Conservation (phyloP, 2,329 filamentous ascomycete species). For the Ceratocystiopsis brevicomis region DNA sequence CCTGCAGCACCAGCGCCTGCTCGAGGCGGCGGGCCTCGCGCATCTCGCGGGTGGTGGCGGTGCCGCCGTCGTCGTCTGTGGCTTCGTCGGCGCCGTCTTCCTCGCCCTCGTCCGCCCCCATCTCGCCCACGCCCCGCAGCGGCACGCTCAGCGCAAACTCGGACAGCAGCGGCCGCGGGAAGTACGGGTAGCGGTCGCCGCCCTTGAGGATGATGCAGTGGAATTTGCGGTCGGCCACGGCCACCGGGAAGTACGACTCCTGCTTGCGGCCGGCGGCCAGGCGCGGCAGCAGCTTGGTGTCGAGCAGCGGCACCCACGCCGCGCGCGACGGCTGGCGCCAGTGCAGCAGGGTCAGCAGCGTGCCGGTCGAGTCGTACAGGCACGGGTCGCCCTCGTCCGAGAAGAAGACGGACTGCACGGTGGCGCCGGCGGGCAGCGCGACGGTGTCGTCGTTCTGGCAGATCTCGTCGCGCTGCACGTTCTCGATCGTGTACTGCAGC, state of each 20-base stretch:
- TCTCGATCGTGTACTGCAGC: conserved; percentile 81
- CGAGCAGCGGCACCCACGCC: conserved; percentile 78
- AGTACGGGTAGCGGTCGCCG: conserved; percentile 81
- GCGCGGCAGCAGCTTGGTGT: conserved; percentile 68
- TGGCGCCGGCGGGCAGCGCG: conserved; percentile 56
- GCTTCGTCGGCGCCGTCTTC: conserved; percentile 15
- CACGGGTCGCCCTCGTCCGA: conserved; percentile 87
- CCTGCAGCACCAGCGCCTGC: conserved; percentile 61
- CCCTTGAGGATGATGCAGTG: conserved; percentile 99
- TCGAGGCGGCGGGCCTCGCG: conserved; percentile 47
- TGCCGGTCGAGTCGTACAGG: conserved; percentile 86
- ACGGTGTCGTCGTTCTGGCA: conserved; percentile 88
- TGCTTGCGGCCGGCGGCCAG: conserved; percentile 69
- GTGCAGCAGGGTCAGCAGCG: conserved; percentile 70
- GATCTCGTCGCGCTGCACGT: conserved; percentile 83
- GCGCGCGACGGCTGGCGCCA: conserved; percentile 78
- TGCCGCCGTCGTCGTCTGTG: too few species aligned
- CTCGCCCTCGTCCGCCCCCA: conserved; percentile 10
- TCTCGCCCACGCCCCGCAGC: conserved; percentile 31
- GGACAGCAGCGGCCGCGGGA: conserved; percentile 69
- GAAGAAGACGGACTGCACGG: conserved; percentile 72
- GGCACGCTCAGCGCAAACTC: conserved; percentile 90
- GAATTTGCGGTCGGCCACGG: conserved; percentile 77
- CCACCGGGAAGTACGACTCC: conserved; percentile 88
- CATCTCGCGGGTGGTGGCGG: conserved; percentile 5